phyloP scores from a whole-genome alignment of 192 early-diverging fungal genomes.

The Ambispora gerdemannii region DNA sequence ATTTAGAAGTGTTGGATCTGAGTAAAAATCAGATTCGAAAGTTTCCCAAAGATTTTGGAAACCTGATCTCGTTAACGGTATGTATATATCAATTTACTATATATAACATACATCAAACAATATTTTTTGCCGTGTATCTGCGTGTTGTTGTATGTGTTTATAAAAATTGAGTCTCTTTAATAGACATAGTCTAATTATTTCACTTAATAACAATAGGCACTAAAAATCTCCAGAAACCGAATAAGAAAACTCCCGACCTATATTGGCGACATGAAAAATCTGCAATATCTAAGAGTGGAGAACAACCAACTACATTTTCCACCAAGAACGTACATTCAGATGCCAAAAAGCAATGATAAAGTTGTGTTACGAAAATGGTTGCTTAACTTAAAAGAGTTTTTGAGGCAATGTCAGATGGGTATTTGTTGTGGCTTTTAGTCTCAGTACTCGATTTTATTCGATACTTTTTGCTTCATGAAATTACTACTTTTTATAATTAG shows the following conservation, averaged over 20 bases:
- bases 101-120: too few relatives aligned
- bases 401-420: slow-evolving; percentile 5
- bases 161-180: not conserved
- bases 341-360: slow-evolving; percentile 24
- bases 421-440: not conserved
- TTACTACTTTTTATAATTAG: too few relatives aligned
- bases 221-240: slow-evolving; percentile 42
- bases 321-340: slow-evolving; percentile 25
- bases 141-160: too few relatives aligned
- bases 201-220: slow-evolving; percentile 23
- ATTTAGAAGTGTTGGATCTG: slow-evolving; percentile 42
- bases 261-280: slow-evolving; percentile 38
- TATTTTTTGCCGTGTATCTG: too few relatives aligned
- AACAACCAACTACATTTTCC: slow-evolving; percentile 40
- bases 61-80: slow-evolving; percentile 41
- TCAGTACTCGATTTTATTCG: too few relatives aligned
- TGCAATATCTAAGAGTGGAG: slow-evolving; percentile 45
- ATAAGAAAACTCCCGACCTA: slow-evolving; percentile 39
- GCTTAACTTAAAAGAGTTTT: slow-evolving; percentile 12
- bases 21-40: slow-evolving; percentile 43
- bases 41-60: slow-evolving; percentile 39
- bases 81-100: too few relatives aligned
- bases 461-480: too few relatives aligned
- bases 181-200: not conserved
- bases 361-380: slow-evolving; percentile 16